phyloP scores from a whole-genome alignment of 495 filamentous ascomycete species.

The Hypoxylon rickii region DNA sequence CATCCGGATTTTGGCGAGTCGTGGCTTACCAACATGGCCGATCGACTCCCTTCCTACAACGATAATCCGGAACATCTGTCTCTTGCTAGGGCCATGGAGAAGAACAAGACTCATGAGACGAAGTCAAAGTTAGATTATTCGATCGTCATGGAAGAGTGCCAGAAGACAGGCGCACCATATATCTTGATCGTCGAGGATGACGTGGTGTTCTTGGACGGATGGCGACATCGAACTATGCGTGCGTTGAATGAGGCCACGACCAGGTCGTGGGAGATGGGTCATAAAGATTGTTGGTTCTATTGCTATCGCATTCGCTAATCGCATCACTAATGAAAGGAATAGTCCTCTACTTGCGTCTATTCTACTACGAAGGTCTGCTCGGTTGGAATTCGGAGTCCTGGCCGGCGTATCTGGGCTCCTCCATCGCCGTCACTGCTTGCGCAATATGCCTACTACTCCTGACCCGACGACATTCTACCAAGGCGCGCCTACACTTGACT shows the following conservation, averaged over 20 bases:
- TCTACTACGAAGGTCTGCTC: slow-evolving; percentile 60
- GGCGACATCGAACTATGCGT: slow-evolving; percentile 51
- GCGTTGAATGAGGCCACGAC: slow-evolving; percentile 43
- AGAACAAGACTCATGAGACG: slow-evolving; percentile 23
- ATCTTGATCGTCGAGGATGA: slow-evolving; percentile 63
- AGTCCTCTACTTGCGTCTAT: slow-evolving; percentile 59
- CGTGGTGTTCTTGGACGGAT: slow-evolving; percentile 55
- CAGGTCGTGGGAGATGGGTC: slow-evolving; percentile 23
- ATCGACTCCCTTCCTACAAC: slow-evolving; percentile 54
- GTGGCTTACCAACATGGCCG: slow-evolving; percentile 56
- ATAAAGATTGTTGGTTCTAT: slow-evolving; percentile 20
- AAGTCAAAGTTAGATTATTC: slow-evolving; percentile 52
- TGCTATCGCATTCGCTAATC: too few species aligned
- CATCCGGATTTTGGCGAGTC: slow-evolving; percentile 55
- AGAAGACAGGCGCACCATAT: slow-evolving; percentile 50
- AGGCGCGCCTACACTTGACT: slow-evolving; percentile 13
- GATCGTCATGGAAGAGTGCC: slow-evolving; percentile 54
- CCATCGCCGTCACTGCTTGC: slow-evolving; percentile 23
- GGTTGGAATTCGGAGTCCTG: slow-evolving; percentile 62
- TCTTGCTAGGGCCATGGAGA: slow-evolving; percentile 28
- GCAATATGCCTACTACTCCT: slow-evolving; percentile 13
- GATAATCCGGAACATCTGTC: slow-evolving; percentile 27
- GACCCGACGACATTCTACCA: slow-evolving; percentile 11
- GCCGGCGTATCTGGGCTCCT: slow-evolving; percentile 46
- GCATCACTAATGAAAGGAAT: neutral